Evolutionary conservation across 805 yeast genomes (phyloP), one percentile per base, ranked within the genome.

Genomic region (Blastobotrys terrestris): DNA sequence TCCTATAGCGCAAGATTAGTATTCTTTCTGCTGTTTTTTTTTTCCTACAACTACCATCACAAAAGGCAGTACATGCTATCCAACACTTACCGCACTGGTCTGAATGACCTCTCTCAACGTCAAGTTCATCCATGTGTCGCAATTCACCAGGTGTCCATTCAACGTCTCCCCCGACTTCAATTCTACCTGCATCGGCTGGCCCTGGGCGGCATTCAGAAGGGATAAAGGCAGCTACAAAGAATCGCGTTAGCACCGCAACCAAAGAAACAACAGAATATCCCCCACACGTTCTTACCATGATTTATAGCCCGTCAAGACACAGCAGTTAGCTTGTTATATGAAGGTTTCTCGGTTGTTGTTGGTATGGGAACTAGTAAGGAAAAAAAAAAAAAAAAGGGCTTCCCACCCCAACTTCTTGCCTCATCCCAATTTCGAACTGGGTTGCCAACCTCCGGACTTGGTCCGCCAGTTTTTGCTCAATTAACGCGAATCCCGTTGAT

Each of bases 81-180:
- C n/a, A n/a, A n/a, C n/a, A 35, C 56, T 26, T 52, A 52, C 59
- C 15, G 61, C 50, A 48, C 61, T 58, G 31, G 61, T 59, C 64
- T 83, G 86, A 47, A 83, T 79, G 14, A 85, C 97, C 57, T 90
- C 83, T 35, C 76, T 76, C 51, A 94, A 75, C 1, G 96, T 87
- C 58, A 94, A 75, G 68, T 94, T 94, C 99, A 94, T 94, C 90
- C 95, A 87, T 41, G 88, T 83, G 67, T 94, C 99, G 61, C 96
- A 89, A 64, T 87, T 86, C 52, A 81, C 80, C 55, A 94, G 74
- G 53, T 78, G 79, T 49, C 99, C 99, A 63, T 85, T 85, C 48
- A 91, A 75, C 7, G 92, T 83, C 63, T 88, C 97, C 35, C 98
- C 97, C 53, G 85, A 83, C 68, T 94, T 94, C 65, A 94, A 79